Evolutionary conservation across 441 rosid species (phyloP).

Genomic region (Bruguiera hainesii): DNA sequence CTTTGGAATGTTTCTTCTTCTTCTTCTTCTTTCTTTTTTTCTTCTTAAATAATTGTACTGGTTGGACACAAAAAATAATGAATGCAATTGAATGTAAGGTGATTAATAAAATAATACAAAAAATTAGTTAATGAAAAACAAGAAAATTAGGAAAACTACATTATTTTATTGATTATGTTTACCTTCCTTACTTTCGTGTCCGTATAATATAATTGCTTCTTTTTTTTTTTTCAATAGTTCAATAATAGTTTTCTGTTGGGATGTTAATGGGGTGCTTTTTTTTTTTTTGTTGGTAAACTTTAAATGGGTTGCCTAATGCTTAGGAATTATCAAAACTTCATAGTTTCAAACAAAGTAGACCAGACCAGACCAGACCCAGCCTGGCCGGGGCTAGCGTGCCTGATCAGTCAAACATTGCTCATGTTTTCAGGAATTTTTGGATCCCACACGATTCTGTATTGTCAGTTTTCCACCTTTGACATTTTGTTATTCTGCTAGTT

Average conservation of each 20-base stretch:
- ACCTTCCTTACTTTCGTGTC: no score
- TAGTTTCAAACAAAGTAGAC: conserved; percentile 12
- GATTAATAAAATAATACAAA: no score
- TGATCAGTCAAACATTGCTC: conserved; percentile 42
- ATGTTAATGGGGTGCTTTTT: background rate
- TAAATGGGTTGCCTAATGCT: background rate
- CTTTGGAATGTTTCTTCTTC: background rate
- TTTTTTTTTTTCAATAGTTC: no score
- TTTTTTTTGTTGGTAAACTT: background rate
- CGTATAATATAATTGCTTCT: no score
- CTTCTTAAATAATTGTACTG: background rate
- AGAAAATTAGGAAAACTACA: no score
- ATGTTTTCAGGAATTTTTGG: conserved; percentile 52
- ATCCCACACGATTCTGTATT: conserved; percentile 39
- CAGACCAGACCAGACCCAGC: conserved; percentile 27
- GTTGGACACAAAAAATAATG: no score
- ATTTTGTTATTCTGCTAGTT: no score
- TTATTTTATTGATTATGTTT: no score
- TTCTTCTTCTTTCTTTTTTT: background rate
- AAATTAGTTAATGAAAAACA: no score
- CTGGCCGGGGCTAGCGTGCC: conserved; percentile 33
- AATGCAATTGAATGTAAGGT: no score
- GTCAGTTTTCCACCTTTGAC: no score
- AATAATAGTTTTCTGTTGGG: conserved; percentile 5
- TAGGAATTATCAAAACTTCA: background rate